Evolutionary conservation across 768 basidiomycete genomes (phyloP), one percentile per base, ranked within the genome.

Genomic region (Hericium rajendrae): DNA sequence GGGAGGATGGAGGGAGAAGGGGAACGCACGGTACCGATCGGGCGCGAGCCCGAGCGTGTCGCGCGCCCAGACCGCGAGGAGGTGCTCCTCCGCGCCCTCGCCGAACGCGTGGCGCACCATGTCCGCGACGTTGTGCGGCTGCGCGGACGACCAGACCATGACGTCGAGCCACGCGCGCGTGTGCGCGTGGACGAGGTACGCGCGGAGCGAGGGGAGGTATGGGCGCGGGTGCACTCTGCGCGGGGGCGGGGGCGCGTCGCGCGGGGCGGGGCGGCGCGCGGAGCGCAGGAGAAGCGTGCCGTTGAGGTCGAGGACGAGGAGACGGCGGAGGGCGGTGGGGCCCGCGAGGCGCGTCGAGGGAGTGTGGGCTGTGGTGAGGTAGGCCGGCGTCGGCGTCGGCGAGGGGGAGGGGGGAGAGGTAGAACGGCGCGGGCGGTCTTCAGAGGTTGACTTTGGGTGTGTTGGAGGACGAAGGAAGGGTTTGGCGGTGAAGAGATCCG

Each of bases 111-210:
- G 74, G 20, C 78, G 67, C 0, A 88, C 85, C 91, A 93, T 92
- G 62, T 85, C 83, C 0, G 71, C 68, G 9, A 91, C 90, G 65
- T 81, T 89, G 52, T 84, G 84, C 2, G 89, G 88, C 65, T 91
- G 88, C 4, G 91, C 91, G 2, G 86, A 88, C 65, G 86, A 88
- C 91, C 91, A 94, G 4, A 94, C 79, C 86, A 92, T 92, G 4
- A 86, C 83, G 57, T 91, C 87, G 18, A 91, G 75, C 86, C 88
- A 90, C 13, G 65, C 63, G 38, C 70, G 73, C n/a, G 84, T 88
- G 16, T 73, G 62, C 0, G 77, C 70, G 51, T 83, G 80, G 61
- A 89, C 83, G 2, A 91, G 69, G 64, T 86, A 91, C 2, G 75
- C 67, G 4, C 75, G 66, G 62, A 91, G 87, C 1, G 84, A 68